Base-by-base conservation (phyloP, 345 rosid genomes). In the Hibiscus mutabilis region DNA sequence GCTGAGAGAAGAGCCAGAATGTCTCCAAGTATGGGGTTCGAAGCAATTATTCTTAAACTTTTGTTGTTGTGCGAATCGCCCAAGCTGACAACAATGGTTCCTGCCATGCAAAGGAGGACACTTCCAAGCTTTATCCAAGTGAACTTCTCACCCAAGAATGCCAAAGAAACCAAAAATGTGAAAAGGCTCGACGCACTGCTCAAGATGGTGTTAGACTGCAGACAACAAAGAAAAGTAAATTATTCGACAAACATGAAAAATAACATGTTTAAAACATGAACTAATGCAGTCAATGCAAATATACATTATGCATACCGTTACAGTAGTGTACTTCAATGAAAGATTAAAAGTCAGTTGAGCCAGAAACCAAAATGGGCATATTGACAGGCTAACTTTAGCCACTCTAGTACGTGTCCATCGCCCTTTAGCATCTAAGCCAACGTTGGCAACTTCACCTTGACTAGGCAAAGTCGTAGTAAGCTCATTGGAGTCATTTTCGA, bases 341-440 rank as follows among this genome's bases (percentile, higher is more conserved):
- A 94, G 85, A 80, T 94, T 94, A 77, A 94, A 94, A 51, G 91
- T 82, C 72, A 94, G 85, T 82, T 91, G 97, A 0, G 98, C 98
- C 44, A 91, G 71, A 76, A 94, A 94, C 98, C 98, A 94, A 84
- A 90, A 90, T 8, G 97, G 98, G 81, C 95, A 88, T 42, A 94
- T 82, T 53, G 84, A 27, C 74, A 94, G 83, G 75, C 99, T 95
- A 68, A 83, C 95, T 81, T 86, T 87, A 2, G 97, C 97, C 66
- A 95, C 88, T 70, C 96, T 85, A 79, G 79, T 72, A 2, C 91
- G 87, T 0, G 96, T 95, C 99, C 98, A 94, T 57, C 96, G 84
- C 25, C 99, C 93, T 73, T 86, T 91, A 22, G 81, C 84, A 67
- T 91, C 98, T 73, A 94, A 75, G 18, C 82, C 88, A 69, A 68